These are phyloP conservation scores for Datura wrightii DNA, from an alignment of 257 asterid genomes.

Conservation along the genomic window DNA sequence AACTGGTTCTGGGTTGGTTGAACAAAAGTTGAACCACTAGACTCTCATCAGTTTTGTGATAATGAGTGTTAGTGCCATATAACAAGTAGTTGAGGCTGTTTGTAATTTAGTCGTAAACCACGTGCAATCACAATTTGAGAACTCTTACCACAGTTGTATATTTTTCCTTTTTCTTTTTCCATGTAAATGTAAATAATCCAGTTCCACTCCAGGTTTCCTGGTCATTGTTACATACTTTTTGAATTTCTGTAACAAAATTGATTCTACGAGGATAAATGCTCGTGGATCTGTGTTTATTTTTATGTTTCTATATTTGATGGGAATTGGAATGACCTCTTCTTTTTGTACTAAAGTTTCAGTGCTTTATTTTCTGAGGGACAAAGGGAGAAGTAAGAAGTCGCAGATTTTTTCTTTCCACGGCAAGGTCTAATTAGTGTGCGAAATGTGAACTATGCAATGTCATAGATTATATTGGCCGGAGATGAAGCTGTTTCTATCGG, in stretches of 20 bases:
- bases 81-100: conserved; percentile 36
- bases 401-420: not conserved
- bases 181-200: conserved; percentile 1
- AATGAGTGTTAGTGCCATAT: conserved; percentile 21
- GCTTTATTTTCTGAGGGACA: not conserved
- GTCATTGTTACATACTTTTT: not conserved
- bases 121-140: conserved; percentile 34
- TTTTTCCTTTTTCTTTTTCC: not conserved
- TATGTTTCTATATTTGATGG: conserved; percentile 4
- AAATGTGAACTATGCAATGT: not conserved
- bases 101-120: conserved; percentile 45
- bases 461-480: not conserved
- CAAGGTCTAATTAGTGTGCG: not conserved
- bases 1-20: conserved; percentile 56
- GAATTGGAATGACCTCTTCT: not conserved
- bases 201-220: conserved; percentile 14
- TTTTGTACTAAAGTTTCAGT: conserved; percentile 1
- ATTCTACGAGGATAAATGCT: conserved; percentile 18
- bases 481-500: not conserved
- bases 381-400: not conserved
- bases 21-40: conserved; percentile 76
- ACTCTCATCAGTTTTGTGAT: conserved; percentile 33
- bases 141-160: conserved; percentile 24
- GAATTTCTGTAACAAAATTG: not conserved
- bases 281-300: conserved; percentile 17